Evolutionary conservation across 805 yeast genomes (phyloP).

Genomic region (Candida railenensis): DNA sequence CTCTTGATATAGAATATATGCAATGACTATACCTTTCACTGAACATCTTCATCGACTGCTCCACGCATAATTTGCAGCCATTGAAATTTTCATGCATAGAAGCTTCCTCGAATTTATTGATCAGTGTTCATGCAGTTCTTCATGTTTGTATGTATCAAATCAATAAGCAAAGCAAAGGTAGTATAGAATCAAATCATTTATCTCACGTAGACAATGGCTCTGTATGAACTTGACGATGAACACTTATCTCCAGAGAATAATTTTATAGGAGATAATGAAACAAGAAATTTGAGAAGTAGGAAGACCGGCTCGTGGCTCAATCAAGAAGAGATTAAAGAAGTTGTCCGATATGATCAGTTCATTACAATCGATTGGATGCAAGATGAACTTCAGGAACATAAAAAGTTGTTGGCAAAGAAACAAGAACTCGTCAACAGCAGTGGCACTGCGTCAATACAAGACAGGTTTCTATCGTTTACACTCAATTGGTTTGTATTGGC

Average conservation of each 20-base stretch:
- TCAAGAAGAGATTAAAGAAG: conserved; percentile 35
- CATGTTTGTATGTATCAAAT: background rate
- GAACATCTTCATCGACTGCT: too few species aligned
- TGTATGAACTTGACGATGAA: background rate
- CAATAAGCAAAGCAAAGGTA: too few species aligned
- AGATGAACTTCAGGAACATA: conserved; percentile 54
- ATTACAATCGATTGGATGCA: conserved; percentile 70
- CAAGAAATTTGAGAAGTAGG: conserved; percentile 18
- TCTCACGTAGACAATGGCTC: background rate
- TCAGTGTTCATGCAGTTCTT: too few species aligned
- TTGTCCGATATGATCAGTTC: conserved; percentile 58
- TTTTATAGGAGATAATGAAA: background rate
- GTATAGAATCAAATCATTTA: too few species aligned
- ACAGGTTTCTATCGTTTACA: conserved; percentile 31
- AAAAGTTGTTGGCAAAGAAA: conserved; percentile 22
- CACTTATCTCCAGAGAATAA: background rate
- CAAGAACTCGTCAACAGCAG: conserved; percentile 9
- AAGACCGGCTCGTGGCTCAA: conserved; percentile 38
- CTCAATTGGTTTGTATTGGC: conserved; percentile 77
- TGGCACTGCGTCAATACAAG: conserved; percentile 16
- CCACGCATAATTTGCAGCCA: too few species aligned
- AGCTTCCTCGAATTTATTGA: too few species aligned
- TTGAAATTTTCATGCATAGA: too few species aligned
- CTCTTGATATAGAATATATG: too few species aligned
- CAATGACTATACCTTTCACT: too few species aligned